Conservation (phyloP, 2,329 filamentous ascomycete genomes). For the Fusarium multiceps region DNA sequence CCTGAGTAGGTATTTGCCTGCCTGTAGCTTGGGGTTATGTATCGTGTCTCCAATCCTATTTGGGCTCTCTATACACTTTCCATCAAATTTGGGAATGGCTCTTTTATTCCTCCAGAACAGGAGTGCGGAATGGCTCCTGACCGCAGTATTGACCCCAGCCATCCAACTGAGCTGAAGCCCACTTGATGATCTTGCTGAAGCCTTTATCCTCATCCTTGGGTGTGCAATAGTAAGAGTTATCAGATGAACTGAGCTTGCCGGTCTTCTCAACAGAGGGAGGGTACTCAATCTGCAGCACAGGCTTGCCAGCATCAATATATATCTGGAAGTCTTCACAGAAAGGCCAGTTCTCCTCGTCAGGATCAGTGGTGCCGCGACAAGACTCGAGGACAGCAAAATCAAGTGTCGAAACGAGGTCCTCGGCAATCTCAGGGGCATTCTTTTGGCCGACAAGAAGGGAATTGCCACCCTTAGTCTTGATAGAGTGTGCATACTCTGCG, state of each 20-base stretch:
- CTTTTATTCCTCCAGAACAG: conserved; percentile 36
- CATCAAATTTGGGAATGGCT: not conserved
- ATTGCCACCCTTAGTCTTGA: conserved; percentile 41
- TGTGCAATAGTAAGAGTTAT: conserved; percentile 45
- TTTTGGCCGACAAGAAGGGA: conserved; percentile 51
- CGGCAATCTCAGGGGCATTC: conserved; percentile 47
- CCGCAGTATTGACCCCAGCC: conserved; percentile 50
- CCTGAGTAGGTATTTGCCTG: too few species aligned
- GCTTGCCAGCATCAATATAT: conserved; percentile 47
- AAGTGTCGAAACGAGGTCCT: conserved; percentile 41
- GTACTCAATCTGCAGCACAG: conserved; percentile 52
- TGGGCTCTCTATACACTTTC: not conserved
- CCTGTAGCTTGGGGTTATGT: too few species aligned
- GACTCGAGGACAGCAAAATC: conserved; percentile 54
- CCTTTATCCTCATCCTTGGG: conserved; percentile 43
- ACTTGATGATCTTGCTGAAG: conserved; percentile 51
- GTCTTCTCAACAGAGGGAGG: conserved; percentile 44
- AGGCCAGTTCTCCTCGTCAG: conserved; percentile 29
- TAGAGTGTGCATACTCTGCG: conserved; percentile 46
- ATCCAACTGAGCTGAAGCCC: conserved; percentile 48
- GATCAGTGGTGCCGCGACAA: conserved; percentile 46
- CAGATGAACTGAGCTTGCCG: conserved; percentile 41
- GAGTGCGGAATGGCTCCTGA: conserved; percentile 42
- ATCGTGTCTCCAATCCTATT: too few species aligned
- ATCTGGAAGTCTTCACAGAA: conserved; percentile 49